Percentiles rank a stretch among this genome's conserved stretches.
phyloP scores from a whole-genome alignment of 164 flowering plant genomes.

The Vitis riparia region DNA sequence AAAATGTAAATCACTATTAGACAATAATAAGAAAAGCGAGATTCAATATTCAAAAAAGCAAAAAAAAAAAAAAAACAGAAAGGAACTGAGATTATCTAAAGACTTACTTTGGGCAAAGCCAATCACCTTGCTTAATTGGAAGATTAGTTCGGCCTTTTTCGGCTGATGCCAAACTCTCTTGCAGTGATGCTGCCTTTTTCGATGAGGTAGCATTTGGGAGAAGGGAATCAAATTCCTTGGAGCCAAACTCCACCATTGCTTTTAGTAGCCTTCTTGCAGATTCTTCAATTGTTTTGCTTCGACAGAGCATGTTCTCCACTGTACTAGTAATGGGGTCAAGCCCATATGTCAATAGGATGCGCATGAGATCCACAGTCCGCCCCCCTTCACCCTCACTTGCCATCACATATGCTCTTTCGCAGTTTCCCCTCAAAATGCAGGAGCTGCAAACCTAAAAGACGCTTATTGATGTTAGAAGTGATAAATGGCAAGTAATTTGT shows the following conservation, averaged over 20 bases:
- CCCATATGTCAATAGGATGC: constrained; percentile 68
- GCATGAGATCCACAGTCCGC: constrained; percentile 85
- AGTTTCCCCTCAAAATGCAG: constrained; percentile 76
- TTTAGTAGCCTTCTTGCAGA: constrained; percentile 67
- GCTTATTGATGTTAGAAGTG: constrained; percentile 5
- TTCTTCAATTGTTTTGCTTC: constrained; percentile 43
- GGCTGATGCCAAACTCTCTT: background rate
- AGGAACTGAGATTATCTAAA: background rate
- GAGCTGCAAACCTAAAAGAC: constrained; percentile 76
- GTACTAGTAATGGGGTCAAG: constrained; percentile 51
- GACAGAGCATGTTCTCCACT: constrained; percentile 54
- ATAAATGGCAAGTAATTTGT: background rate
- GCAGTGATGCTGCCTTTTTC: constrained; percentile 7
- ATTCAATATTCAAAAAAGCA: background rate
- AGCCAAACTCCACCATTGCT: constrained; percentile 54
- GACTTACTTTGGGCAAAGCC: constrained; percentile 83
- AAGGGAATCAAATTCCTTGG: constrained; percentile 27
- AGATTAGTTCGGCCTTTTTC: constrained; percentile 24
- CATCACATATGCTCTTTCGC: constrained; percentile 82
- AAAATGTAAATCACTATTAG: background rate
- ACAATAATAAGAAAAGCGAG: background rate
- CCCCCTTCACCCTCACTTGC: constrained; percentile 70
- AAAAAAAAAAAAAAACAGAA: background rate
- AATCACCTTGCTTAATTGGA: constrained; percentile 73
- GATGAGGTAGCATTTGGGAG: constrained; percentile 11